Base-by-base conservation (phyloP, 2,329 filamentous ascomycete genomes). In the Alternaria incomplexa region DNA sequence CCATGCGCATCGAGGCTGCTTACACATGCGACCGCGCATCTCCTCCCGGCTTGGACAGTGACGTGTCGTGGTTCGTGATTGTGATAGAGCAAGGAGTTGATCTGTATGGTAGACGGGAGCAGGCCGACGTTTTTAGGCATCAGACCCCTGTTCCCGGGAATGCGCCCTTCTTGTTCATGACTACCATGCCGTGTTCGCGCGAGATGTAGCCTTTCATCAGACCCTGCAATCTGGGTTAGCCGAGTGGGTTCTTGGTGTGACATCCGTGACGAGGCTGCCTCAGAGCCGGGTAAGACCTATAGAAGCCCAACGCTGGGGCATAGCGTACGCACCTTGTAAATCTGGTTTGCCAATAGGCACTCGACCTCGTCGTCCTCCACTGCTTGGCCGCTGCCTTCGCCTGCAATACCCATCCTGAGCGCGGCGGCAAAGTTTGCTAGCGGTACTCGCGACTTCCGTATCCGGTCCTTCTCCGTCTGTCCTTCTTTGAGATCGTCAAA, bases 131-230 rank as follows among this genome's bases (percentile, higher is more conserved):
- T 45, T 63, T 68, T 72, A 71, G 71, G 65, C 66, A 72, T 75
- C 73, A 90, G 22, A 89, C 83, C 30, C 92, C 92, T 23, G 96
- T 98, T 23, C 94, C 94, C 0, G 96, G 96, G 76, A 99, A 99
- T 3, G 96, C 95, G 50, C 92, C 93, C 62, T 88, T 91, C 81
- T 97, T 98, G 80, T 93, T 97, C 61, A 99, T 83, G 20, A 99
- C 96, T 26, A 99, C 91, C 70, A 94, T 94, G 32, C 91, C 91
- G 70, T 92, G 89, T 71, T 97, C 94, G 58, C 95, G 91, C 30
- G 95, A 91, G 70, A 99, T 99, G 81, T 99, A 99, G 44, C 96
- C 96, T 82, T 98, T 99, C 92, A 99, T 97, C 23, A 96, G 85
- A 62, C 91, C 92, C 93, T 97, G 70, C 47, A 43, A 43, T 45